A percentile compares a stretch with the other conserved stretches of the same genome.
Conservation (phyloP, 2,329 filamentous ascomycete genomes). For the Grosmannia penicillata region DNA sequence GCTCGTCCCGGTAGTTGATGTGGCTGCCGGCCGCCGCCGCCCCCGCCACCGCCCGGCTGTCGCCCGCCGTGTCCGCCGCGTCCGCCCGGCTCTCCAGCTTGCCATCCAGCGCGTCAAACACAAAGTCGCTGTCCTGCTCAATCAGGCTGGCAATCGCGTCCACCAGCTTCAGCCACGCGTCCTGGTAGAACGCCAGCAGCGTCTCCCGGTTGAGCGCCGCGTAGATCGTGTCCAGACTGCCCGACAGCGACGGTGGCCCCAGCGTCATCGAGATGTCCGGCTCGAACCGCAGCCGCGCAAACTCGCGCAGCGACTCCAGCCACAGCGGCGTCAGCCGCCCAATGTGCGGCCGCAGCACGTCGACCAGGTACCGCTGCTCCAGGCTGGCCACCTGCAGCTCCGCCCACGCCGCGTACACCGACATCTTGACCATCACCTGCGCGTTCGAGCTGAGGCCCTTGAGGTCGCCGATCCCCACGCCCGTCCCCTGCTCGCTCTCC, state of each 20-base stretch:
- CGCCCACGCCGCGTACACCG: slow-evolving; percentile 93
- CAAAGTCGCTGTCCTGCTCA: slow-evolving; percentile 93
- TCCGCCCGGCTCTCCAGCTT: slow-evolving; percentile 44
- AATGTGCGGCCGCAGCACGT: slow-evolving; percentile 83
- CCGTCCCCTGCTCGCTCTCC: slow-evolving; percentile 34
- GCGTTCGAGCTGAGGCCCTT: slow-evolving; percentile 90
- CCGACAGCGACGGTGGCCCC: slow-evolving; percentile 65
- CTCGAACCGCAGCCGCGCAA: slow-evolving; percentile 80
- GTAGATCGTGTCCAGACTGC: slow-evolving; percentile 85
- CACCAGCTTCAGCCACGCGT: slow-evolving; percentile 90
- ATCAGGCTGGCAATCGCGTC: slow-evolving; percentile 96
- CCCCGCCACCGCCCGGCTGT: slow-evolving; percentile 7
- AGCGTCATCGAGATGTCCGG: slow-evolving; percentile 90
- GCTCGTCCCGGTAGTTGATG: slow-evolving; percentile 96
- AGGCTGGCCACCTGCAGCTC: slow-evolving; percentile 89
- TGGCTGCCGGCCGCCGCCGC: slow-evolving; percentile 35
- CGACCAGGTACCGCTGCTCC: slow-evolving; percentile 77
- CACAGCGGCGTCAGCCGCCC: slow-evolving; percentile 82
- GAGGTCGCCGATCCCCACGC: slow-evolving; percentile 80
- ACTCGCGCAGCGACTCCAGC: slow-evolving; percentile 86
- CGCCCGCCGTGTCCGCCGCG: slow-evolving; percentile 22
- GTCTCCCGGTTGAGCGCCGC: slow-evolving; percentile 90
- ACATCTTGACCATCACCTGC: slow-evolving; percentile 96
- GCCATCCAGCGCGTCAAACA: slow-evolving; percentile 90
- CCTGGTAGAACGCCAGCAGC: slow-evolving; percentile 87